A percentile compares a stretch with the other conserved stretches of the same genome.
Conservation (phyloP, 495 filamentous ascomycete species). For the Peziza echinospora region DNA sequence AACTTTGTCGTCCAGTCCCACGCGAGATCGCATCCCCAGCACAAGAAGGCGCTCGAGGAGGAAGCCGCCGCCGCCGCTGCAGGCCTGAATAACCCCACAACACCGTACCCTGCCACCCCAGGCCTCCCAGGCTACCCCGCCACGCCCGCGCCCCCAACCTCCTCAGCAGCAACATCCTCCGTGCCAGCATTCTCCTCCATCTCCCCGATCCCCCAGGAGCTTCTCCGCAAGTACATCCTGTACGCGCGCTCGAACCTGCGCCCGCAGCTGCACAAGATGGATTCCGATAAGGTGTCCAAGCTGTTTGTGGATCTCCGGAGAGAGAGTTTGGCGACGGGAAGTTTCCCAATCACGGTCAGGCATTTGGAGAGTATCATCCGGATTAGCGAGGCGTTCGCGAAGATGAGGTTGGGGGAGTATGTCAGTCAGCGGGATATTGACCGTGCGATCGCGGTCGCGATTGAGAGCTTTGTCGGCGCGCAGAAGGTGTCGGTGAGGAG, state of each 20-base stretch:
- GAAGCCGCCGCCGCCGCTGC: not conserved
- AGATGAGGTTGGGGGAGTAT: slow-evolving; percentile 91
- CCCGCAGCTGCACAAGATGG: slow-evolving; percentile 93
- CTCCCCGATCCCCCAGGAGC: slow-evolving; percentile 55
- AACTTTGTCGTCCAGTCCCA: slow-evolving; percentile 90
- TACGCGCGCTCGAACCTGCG: slow-evolving; percentile 78
- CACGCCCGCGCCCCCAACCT: not conserved
- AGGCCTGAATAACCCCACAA: slow-evolving; percentile 7
- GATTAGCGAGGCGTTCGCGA: slow-evolving; percentile 84
- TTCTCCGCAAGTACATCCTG: slow-evolving; percentile 90
- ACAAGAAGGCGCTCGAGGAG: slow-evolving; percentile 2
- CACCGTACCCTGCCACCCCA: not conserved
- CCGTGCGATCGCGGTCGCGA: slow-evolving; percentile 87
- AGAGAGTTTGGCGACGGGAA: slow-evolving; percentile 77
- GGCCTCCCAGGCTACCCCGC: not conserved
- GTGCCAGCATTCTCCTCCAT: slow-evolving; percentile 3
- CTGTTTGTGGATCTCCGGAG: slow-evolving; percentile 92
- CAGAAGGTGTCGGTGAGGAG: slow-evolving; percentile 98
- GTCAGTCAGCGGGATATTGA: slow-evolving; percentile 79
- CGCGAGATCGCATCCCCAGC: slow-evolving; percentile 56
- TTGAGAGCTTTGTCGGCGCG: slow-evolving; percentile 85
- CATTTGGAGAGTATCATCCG: slow-evolving; percentile 97
- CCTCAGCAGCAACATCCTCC: not conserved
- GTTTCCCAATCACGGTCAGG: slow-evolving; percentile 95
- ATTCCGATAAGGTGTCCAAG: slow-evolving; percentile 86